Conservation (phyloP, 108 stramenopile species). For the Cyclotella choctawhatcheeana region DNA sequence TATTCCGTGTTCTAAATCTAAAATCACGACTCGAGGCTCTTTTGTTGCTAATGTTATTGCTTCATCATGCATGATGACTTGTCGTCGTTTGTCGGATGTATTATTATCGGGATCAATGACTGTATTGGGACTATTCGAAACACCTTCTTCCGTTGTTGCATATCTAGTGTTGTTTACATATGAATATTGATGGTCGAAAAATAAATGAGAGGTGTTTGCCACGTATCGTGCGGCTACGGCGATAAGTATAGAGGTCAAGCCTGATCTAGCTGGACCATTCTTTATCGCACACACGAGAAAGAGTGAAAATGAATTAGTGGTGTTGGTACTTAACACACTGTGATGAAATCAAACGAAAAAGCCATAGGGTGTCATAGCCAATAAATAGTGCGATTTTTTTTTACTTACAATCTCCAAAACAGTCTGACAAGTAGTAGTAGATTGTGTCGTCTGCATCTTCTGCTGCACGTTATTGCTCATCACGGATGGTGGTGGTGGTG, state of each 20-base stretch:
- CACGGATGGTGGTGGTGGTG: no score
- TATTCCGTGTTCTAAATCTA: conserved; percentile 49
- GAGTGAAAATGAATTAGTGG: no score
- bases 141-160: no score
- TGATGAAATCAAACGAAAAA: background rate
- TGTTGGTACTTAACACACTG: no score
- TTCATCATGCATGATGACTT: no score
- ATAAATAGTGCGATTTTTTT: background rate
- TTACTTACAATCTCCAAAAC: conserved; percentile 49
- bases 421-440: conserved; percentile 25
- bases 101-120: background rate
- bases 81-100: no score
- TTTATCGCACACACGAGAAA: background rate
- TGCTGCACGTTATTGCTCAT: conserved; percentile 3
- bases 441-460: conserved; percentile 9
- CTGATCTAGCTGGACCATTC: conserved; percentile 46
- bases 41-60: background rate
- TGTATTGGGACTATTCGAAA: conserved; percentile 3
- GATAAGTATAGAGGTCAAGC: conserved; percentile 46
- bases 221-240: conserved; percentile 50
- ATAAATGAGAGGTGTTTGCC: conserved; percentile 29
- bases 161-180: no score
- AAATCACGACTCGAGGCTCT: conserved; percentile 43
- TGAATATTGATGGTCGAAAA: conserved; percentile 8
- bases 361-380: background rate